These are phyloP conservation scores for Tephrocybe sp. DNA, from an alignment of 768 basidiomycete genomes.

Conservation along the genomic window DNA sequence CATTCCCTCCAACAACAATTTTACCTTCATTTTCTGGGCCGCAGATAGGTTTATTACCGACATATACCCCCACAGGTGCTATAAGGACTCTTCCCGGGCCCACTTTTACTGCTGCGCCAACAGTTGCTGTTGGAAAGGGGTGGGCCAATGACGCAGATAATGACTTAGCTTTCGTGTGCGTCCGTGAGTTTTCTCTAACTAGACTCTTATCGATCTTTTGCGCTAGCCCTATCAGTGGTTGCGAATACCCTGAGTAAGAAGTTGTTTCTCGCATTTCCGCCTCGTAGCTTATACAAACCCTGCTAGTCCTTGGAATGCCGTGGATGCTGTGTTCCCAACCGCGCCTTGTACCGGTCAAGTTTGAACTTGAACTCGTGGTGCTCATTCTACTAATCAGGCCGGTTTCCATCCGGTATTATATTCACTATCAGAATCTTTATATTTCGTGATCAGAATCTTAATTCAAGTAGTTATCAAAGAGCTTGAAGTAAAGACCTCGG, in stretches of 20 bases:
- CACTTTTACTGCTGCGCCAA: constrained; percentile 58
- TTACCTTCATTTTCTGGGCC: constrained; percentile 53
- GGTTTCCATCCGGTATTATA: too few relatives aligned
- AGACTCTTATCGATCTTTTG: not conserved
- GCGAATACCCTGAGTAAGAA: constrained; percentile 58
- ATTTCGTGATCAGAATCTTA: too few relatives aligned
- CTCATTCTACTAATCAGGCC: too few relatives aligned
- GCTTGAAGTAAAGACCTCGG: too few relatives aligned
- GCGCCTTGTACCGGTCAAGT: constrained; percentile 27
- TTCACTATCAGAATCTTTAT: too few relatives aligned
- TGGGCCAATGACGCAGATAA: constrained; percentile 77
- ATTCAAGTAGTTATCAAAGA: too few relatives aligned
- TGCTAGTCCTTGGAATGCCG: constrained; percentile 58
- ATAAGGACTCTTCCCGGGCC: constrained; percentile 63
- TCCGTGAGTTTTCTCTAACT: too few relatives aligned
- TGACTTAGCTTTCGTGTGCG: constrained; percentile 52
- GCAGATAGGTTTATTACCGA: constrained; percentile 54
- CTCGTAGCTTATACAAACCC: too few relatives aligned
- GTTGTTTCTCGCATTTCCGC: not conserved
- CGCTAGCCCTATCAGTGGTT: constrained; percentile 54
- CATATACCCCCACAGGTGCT: constrained; percentile 71
- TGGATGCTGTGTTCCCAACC: constrained; percentile 45
- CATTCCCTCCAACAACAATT: constrained; percentile 68
- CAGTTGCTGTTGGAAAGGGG: constrained; percentile 61
- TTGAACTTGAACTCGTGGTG: too few relatives aligned